Percentiles rank a stretch among this genome's conserved stretches.
phyloP scores from a whole-genome alignment of 2,329 filamentous ascomycete species.

The Beauveria varroae region DNA sequence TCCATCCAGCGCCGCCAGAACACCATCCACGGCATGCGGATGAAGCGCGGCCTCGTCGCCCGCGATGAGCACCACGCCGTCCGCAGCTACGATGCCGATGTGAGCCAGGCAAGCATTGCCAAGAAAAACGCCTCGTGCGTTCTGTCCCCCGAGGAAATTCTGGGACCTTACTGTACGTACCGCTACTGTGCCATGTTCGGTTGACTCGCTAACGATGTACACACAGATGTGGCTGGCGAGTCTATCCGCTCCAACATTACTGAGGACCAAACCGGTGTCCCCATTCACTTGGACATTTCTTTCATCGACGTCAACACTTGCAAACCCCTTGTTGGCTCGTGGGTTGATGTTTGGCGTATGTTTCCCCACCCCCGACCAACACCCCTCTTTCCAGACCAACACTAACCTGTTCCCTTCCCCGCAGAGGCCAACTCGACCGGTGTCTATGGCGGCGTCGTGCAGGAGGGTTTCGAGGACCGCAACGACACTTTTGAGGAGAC shows the following conservation, averaged over 20 bases:
- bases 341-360: slow-evolving; percentile 35
- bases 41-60: slow-evolving; percentile 23
- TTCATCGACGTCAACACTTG: slow-evolving; percentile 39
- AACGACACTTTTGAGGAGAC: slow-evolving; percentile 4
- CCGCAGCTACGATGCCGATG: slow-evolving; percentile 21
- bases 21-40: slow-evolving; percentile 30
- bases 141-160: slow-evolving; percentile 37
- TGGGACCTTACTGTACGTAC: slow-evolving; percentile 38
- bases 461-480: slow-evolving; percentile 6
- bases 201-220: not conserved
- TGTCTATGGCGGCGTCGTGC: slow-evolving; percentile 12
- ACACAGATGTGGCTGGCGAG: slow-evolving; percentile 31
- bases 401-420: not conserved
- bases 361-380: not conserved
- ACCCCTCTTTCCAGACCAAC: not conserved
- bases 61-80: not conserved
- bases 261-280: slow-evolving; percentile 33
- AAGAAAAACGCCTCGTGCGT: slow-evolving; percentile 34
- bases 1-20: slow-evolving; percentile 33
- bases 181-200: not conserved
- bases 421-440: slow-evolving; percentile 11
- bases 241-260: slow-evolving; percentile 33
- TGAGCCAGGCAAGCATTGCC: slow-evolving; percentile 25
- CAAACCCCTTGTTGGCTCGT: slow-evolving; percentile 30
- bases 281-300: slow-evolving; percentile 35